Evolutionary conservation across 495 filamentous ascomycete genomes (phyloP).

Genomic region (Gamarada debralockiae): DNA sequence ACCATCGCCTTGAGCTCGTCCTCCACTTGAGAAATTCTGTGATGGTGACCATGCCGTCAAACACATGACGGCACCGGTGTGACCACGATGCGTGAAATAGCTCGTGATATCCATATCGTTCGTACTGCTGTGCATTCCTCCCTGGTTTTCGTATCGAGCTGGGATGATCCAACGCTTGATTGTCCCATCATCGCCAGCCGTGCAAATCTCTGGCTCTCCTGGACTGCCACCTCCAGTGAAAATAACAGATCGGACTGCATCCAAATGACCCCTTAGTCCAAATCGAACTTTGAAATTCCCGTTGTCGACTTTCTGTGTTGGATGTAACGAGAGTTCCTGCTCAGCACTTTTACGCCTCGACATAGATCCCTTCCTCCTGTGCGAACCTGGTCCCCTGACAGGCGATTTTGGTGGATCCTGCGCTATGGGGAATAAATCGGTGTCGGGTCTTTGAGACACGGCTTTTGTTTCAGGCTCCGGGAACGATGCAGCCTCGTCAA

Average conservation of each 20-base stretch:
- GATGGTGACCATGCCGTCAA: slow-evolving; percentile 82
- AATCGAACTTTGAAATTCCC: slow-evolving; percentile 87
- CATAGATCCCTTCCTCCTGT: slow-evolving; percentile 79
- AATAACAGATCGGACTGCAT: slow-evolving; percentile 87
- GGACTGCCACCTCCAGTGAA: slow-evolving; percentile 95
- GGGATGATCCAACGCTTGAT: slow-evolving; percentile 97
- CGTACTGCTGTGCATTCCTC: slow-evolving; percentile 44
- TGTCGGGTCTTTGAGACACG: slow-evolving; percentile 67
- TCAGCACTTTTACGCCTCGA: slow-evolving; percentile 52
- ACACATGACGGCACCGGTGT: slow-evolving; percentile 83
- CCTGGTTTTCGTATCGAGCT: slow-evolving; percentile 60
- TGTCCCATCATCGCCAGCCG: slow-evolving; percentile 89
- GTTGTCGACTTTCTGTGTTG: slow-evolving; percentile 51
- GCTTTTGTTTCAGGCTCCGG: slow-evolving; percentile 46
- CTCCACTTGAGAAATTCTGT: slow-evolving; percentile 83
- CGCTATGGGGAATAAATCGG: slow-evolving; percentile 78
- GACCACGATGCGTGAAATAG: slow-evolving; percentile 93
- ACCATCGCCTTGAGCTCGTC: slow-evolving; percentile 79
- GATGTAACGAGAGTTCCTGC: slow-evolving; percentile 46
- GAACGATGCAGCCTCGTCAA: slow-evolving; percentile 64
- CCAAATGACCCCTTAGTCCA: slow-evolving; percentile 86
- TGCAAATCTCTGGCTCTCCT: slow-evolving; percentile 94
- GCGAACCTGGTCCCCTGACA: slow-evolving; percentile 62
- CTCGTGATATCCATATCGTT: slow-evolving; percentile 86
- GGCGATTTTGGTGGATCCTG: slow-evolving; percentile 80